Percentiles rank a stretch among this genome's conserved stretches.
Conservation (phyloP, 768 basidiomycete species). For the Sistotremastrum suecicum region DNA sequence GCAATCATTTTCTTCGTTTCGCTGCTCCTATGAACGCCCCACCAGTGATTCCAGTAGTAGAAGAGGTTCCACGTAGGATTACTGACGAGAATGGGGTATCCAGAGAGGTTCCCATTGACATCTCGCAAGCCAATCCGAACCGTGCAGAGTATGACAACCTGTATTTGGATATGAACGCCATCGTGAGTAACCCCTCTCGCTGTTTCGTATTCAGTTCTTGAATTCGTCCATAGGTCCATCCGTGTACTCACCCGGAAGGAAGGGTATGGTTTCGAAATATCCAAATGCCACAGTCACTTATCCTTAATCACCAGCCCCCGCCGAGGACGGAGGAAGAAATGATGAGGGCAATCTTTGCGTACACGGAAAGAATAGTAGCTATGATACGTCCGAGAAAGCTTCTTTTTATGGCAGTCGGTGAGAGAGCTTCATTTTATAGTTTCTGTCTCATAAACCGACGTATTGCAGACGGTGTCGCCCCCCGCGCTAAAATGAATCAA, state of each 20-base stretch:
- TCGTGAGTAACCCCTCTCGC: slow-evolving; percentile 38
- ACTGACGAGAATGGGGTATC: slow-evolving; percentile 21
- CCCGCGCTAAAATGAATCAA: slow-evolving; percentile 99
- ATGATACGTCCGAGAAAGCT: slow-evolving; percentile 93
- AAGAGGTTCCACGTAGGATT: slow-evolving; percentile 27
- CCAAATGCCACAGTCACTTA: slow-evolving; percentile 1
- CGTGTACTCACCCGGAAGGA: slow-evolving; percentile 98
- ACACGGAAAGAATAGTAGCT: slow-evolving; percentile 93
- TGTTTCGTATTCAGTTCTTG: not conserved
- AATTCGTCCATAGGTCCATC: slow-evolving; percentile 57
- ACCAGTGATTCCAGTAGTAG: slow-evolving; percentile 20
- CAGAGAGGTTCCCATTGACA: slow-evolving; percentile 66
- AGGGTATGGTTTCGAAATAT: slow-evolving; percentile 36
- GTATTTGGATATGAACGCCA: slow-evolving; percentile 99
- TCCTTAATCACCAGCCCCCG: slow-evolving; percentile 44
- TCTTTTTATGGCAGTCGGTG: slow-evolving; percentile 97
- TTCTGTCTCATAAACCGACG: not conserved
- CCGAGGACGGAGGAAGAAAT: slow-evolving; percentile 98
- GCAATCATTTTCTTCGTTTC: slow-evolving; percentile 14
- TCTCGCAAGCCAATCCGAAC: slow-evolving; percentile 79
- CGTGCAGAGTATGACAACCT: slow-evolving; percentile 90
- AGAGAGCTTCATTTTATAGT: slow-evolving; percentile 12
- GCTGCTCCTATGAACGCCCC: not conserved
- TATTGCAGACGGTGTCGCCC: slow-evolving; percentile 79
- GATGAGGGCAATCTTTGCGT: slow-evolving; percentile 96